Evolutionary conservation across 257 asterid genomes (phyloP), one percentile per base, ranked within the genome.

Genomic region (Nemophila menziesii): DNA sequence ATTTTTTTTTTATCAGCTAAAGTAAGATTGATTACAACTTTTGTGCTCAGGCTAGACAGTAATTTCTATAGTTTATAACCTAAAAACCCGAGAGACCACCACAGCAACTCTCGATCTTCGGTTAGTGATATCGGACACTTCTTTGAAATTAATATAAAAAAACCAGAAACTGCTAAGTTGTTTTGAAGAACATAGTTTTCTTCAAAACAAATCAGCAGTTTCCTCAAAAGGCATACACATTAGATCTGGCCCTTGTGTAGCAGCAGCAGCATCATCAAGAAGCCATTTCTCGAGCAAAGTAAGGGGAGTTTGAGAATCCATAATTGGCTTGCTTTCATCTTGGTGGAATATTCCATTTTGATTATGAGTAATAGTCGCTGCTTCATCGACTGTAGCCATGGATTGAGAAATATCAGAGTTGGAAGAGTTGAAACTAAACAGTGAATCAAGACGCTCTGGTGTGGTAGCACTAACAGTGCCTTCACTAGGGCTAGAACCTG

Each of bases 261-360:
- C 68, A 3, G 36, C 36, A 29, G 69, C 71, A 2, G 76, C 70
- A 48, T 81, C 93, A 47, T 78, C 93, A 47, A 81, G 65, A n/a
- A 85, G 65, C 95, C 95, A 85, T 39, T 80, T 81, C 79, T 85
- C 95, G 49, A 85, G 62, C 55, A 72, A 55, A 29, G 71, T 68
- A 15, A 85, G 57, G 54, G 93, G 92, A 70, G 75, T 60, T 45
- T 66, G 63, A 10, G 67, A 16, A 18, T 48, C 59, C 13, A 59
- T 26, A 62, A 27, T 44, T 21, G 54, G 62, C 55, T 47, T 64
- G 50, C 16, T 16, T 17, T 58, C 73, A 44, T 60, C 57, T 2
- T 36, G n/a, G n/a, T n/a, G 48, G 21, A 47, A 58, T 22, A 51
- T 7, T n/a, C 58, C 57, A 41, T 54, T 49, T 58, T 62, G 65